Evolutionary conservation across 202 grass and related monocot species (phyloP).

Genomic region (Bolboschoenoplectus hybrid): DNA sequence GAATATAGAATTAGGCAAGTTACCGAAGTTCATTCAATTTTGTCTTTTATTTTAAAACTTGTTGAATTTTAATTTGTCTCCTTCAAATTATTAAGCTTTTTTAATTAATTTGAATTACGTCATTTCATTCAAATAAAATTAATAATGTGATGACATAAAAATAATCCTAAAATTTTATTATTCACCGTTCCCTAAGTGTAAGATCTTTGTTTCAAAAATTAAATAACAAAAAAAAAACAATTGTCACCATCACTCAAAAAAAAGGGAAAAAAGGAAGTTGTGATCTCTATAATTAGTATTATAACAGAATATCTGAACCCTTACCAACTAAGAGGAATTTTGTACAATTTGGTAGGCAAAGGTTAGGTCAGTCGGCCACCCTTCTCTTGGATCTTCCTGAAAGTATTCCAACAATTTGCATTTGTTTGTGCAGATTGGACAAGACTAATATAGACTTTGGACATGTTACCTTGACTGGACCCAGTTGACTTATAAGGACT

Average conservation of each 20-base stretch:
- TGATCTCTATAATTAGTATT: background rate
- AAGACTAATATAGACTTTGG: slow-evolving; percentile 3
- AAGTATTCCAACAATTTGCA: background rate
- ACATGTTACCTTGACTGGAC: background rate
- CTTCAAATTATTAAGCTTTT: background rate
- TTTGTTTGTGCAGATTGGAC: slow-evolving; percentile 1
- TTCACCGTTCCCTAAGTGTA: background rate
- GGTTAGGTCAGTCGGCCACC: slow-evolving; percentile 22
- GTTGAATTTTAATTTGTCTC: background rate
- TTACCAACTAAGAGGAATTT: background rate
- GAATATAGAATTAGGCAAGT: background rate
- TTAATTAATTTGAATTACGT: background rate
- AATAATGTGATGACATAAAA: background rate
- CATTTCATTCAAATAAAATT: background rate
- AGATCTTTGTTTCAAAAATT: background rate
- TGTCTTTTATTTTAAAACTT: background rate
- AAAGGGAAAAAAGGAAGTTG: background rate
- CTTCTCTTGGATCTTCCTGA: slow-evolving; percentile 30
- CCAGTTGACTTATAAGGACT: background rate
- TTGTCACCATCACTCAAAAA: background rate
- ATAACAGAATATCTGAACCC: background rate
- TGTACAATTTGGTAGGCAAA: slow-evolving; percentile 16
- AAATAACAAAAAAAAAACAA: background rate
- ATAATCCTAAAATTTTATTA: too few relatives aligned
- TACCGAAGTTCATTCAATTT: background rate